Evolutionary conservation across 257 asterid species (phyloP).

Genomic region (Fraxinus anomala): DNA sequence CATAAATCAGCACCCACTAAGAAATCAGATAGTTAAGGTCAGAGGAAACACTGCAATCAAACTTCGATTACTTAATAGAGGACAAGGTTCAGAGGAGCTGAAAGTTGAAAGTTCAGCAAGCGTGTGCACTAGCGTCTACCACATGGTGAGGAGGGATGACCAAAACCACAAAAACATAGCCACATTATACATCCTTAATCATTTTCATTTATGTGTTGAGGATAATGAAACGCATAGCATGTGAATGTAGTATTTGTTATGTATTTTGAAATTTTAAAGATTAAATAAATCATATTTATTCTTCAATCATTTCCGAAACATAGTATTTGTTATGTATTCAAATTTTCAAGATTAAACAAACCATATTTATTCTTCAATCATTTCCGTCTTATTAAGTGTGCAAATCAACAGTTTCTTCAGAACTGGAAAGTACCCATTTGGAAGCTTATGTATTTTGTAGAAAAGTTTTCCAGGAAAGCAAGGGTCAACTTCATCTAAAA

Average conservation of each 20-base stretch:
- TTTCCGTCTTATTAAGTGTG: neutral
- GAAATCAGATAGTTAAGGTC: neutral
- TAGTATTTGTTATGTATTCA: neutral
- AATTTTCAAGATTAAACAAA: neutral
- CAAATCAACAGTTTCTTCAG: neutral
- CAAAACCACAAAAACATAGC: neutral
- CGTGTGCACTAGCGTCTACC: neutral
- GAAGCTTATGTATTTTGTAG: too few relatives aligned
- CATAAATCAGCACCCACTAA: neutral
- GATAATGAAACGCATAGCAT: neutral
- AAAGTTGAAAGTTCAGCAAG: neutral
- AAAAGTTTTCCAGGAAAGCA: too few relatives aligned
- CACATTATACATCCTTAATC: neutral
- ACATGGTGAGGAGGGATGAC: constrained; percentile 2
- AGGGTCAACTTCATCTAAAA: too few relatives aligned
- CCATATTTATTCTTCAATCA: neutral
- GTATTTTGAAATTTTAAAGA: neutral
- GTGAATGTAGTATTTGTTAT: neutral
- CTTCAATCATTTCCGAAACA: too few relatives aligned
- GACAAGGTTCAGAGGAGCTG: neutral
- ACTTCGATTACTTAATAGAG: neutral
- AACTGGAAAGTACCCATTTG: neutral
- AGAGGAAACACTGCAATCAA: neutral
- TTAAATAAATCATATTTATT: neutral
- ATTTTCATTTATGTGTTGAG: neutral